phyloP scores from a whole-genome alignment of 371 early-diverging fungal species.

The Zychaea mexicana region DNA sequence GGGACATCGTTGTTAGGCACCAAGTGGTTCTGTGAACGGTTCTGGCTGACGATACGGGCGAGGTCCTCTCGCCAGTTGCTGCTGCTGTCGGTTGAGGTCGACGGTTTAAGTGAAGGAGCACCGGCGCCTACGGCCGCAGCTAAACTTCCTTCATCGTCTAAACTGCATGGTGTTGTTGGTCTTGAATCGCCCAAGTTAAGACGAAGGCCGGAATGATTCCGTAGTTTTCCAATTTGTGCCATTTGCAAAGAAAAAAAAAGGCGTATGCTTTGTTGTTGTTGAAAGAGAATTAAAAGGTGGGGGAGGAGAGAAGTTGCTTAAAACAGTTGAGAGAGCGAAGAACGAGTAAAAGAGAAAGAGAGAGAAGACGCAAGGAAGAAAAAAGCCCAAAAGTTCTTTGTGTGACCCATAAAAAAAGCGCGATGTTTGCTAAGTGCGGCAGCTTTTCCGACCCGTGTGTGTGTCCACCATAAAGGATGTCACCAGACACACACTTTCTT shows the following conservation, averaged over 20 bases:
- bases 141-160: constrained; percentile 20
- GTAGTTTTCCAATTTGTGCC: constrained; percentile 35
- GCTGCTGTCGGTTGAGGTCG: constrained; percentile 16
- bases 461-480: too few species aligned
- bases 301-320: too few species aligned
- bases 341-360: background rate
- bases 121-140: background rate
- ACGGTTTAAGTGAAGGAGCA: constrained; percentile 14
- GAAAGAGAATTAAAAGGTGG: background rate
- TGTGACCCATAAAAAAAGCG: too few species aligned
- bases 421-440: too few species aligned
- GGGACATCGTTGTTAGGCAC: constrained; percentile 20
- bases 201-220: constrained; percentile 33
- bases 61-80: constrained; percentile 38
- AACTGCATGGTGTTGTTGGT: constrained; percentile 19
- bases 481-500: too few species aligned
- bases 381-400: constrained; percentile 3
- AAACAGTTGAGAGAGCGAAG: background rate
- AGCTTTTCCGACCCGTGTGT: too few species aligned
- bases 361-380: background rate
- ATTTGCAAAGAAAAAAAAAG: constrained; percentile 21
- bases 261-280: background rate
- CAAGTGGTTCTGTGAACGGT: constrained; percentile 17
- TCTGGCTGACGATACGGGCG: constrained; percentile 35
- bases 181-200: constrained; percentile 33